These are phyloP conservation scores for Pythium grandisporangium DNA, from an alignment of 352 stramenopile genomes.

Conservation along the genomic window DNA sequence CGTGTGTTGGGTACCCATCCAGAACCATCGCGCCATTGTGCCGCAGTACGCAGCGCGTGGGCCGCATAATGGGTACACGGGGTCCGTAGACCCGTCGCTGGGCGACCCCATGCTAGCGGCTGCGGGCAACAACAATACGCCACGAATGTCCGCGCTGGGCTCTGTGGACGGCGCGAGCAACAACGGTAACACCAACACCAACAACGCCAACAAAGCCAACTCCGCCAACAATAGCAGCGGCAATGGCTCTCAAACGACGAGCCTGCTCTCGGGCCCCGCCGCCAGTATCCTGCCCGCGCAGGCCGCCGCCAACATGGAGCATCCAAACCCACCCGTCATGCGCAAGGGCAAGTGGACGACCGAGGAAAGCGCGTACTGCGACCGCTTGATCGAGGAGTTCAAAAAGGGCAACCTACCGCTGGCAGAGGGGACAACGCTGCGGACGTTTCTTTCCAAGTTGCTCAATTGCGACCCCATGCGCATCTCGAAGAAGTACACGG, in stretches of 20 bases:
- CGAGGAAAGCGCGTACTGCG: slow-evolving; percentile 97
- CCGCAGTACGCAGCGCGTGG: slow-evolving; percentile 6
- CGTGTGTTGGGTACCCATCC: slow-evolving; percentile 62
- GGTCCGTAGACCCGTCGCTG: not conserved
- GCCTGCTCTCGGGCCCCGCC: slow-evolving; percentile 12
- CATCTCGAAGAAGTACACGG: slow-evolving; percentile 99
- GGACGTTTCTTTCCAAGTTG: slow-evolving; percentile 96
- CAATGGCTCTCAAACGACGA: slow-evolving; percentile 1
- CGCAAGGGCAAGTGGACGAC: slow-evolving; percentile 95
- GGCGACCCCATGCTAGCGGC: not conserved
- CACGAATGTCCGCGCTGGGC: too few relatives aligned
- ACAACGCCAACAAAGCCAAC: slow-evolving; percentile 2
- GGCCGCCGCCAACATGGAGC: slow-evolving; percentile 17
- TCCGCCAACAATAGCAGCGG: slow-evolving; percentile 1
- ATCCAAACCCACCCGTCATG: slow-evolving; percentile 35
- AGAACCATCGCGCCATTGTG: slow-evolving; percentile 43
- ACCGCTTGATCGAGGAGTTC: slow-evolving; percentile 96
- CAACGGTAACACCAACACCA: not conserved
- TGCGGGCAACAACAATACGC: not conserved
- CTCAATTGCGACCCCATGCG: slow-evolving; percentile 99
- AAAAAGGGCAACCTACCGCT: slow-evolving; percentile 96
- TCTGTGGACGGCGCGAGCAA: not conserved
- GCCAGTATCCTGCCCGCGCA: slow-evolving; percentile 16
- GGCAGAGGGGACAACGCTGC: slow-evolving; percentile 94
- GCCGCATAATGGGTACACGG: not conserved